Percentiles rank a stretch among this genome's conserved stretches.
Evolutionary conservation across 169 alveolate genomes (phyloP).

Genomic region (Plasmodium cynomolgi): DNA sequence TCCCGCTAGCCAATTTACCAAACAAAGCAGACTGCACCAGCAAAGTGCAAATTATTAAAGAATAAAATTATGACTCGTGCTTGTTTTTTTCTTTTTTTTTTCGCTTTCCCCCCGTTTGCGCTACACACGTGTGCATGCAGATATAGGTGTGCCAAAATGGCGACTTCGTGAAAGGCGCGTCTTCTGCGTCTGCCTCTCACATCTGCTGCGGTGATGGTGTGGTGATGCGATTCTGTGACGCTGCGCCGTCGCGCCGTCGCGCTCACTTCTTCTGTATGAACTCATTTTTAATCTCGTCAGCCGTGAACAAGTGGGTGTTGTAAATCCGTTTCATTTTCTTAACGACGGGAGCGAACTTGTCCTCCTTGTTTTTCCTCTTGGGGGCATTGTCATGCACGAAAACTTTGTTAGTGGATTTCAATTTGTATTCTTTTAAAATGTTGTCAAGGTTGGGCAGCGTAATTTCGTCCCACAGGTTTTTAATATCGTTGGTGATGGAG

Average conservation of each 20-base stretch:
- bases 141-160: neutral
- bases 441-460: conserved; percentile 40
- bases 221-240: neutral
- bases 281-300: conserved; percentile 80
- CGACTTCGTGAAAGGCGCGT: neutral
- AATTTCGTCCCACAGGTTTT: conserved; percentile 80
- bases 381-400: conserved; percentile 43
- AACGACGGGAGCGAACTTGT: conserved; percentile 59
- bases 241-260: neutral
- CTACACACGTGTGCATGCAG: neutral
- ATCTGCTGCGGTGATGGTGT: neutral
- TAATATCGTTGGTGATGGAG: conserved; percentile 76
- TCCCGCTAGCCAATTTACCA: neutral
- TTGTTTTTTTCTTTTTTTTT: neutral
- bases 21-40: neutral
- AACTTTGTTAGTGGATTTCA: conserved; percentile 64
- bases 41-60: neutral
- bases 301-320: conserved; percentile 82
- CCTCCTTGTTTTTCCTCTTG: conserved; percentile 70
- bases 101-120: neutral
- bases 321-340: conserved; percentile 81
- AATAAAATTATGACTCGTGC: neutral
- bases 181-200: conserved; percentile 1
- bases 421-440: conserved; percentile 68
- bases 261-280: conserved; percentile 29